Base-by-base conservation (phyloP, 1,139 yeast genomes). In the Zygosaccharomyces pseudobailii region DNA sequence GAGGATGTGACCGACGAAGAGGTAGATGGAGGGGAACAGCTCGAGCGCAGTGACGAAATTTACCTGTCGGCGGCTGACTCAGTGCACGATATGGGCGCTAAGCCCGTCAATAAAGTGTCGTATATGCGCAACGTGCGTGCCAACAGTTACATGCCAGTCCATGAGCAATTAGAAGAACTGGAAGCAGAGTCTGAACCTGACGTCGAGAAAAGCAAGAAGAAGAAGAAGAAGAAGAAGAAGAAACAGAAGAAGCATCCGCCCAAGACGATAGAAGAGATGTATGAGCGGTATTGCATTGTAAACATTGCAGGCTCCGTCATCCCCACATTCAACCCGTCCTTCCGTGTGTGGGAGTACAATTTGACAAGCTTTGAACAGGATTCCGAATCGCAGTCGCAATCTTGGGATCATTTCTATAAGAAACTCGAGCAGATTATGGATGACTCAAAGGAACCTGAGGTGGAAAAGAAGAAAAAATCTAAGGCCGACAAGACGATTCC, bases 261-360 rank as follows among this genome's bases (percentile, higher is more conserved):
- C 62, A 76, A 21, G 36, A 39, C 51, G 3, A 28, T 49, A 6
- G 82, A 87, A 10, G 55, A 58, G 1, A 48, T 64, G 40, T 72
- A 74, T 24, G 85, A 83, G 55, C 70, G 90, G 40, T 87, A 85
- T 59, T 73, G 87, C 1, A 71, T 87, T 47, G 82, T 84, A 0
- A 85, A 82, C 59, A 80, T 87, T 20, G 74, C 82, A 3, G 82
- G 90, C 0, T 83, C 90, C 50, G 79, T 87, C n/a, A 79, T 87
- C 4, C 95, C 96, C 2, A 87, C 95, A 0, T 87, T 82, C 67
- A 85, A 85, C 56, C 90, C 96, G 3, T 87, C 90, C 2, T 63
- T 87, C 49, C 71, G 95, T 52, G 82, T 87, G 1, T 87, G 94
- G 92, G 95, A 87, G 62, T 87, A 87, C 62, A 87, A 87, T 61